Evolutionary conservation across 768 basidiomycete genomes (phyloP).

Genomic region (Myochromella boudieri): DNA sequence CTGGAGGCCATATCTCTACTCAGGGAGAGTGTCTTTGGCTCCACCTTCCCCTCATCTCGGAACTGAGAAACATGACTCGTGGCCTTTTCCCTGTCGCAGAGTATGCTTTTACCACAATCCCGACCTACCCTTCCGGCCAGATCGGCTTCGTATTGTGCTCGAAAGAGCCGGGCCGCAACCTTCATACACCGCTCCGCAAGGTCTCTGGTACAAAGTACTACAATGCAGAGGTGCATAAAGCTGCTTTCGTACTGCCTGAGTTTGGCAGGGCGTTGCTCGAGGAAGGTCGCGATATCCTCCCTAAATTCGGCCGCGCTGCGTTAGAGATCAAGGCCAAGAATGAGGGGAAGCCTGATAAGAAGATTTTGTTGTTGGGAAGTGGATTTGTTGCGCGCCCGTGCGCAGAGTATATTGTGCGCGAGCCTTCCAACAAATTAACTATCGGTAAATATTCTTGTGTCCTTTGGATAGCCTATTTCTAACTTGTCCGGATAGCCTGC

Average conservation of each 20-base stretch:
- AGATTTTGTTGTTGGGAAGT: slow-evolving; percentile 87
- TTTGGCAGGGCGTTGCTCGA: slow-evolving; percentile 78
- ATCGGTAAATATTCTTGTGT: slow-evolving; percentile 54
- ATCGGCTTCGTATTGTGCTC: slow-evolving; percentile 94
- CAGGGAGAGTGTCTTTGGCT: slow-evolving; percentile 97
- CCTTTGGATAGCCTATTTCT: not conserved
- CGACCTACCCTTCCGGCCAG: slow-evolving; percentile 97
- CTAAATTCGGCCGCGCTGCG: slow-evolving; percentile 70
- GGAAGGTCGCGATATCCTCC: slow-evolving; percentile 68
- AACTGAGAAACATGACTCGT: slow-evolving; percentile 67
- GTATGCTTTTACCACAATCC: slow-evolving; percentile 96
- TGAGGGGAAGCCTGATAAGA: slow-evolving; percentile 46
- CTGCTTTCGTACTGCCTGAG: slow-evolving; percentile 91
- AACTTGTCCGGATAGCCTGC: slow-evolving; percentile 55
- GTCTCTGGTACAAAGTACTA: slow-evolving; percentile 81
- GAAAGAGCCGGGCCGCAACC: slow-evolving; percentile 67
- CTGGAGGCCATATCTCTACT: slow-evolving; percentile 91
- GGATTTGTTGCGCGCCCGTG: slow-evolving; percentile 97
- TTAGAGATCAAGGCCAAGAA: slow-evolving; percentile 35
- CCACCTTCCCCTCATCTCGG: slow-evolving; percentile 83
- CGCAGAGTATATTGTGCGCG: slow-evolving; percentile 87
- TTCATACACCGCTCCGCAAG: slow-evolving; percentile 72
- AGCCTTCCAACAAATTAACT: slow-evolving; percentile 79
- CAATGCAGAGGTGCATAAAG: slow-evolving; percentile 74
- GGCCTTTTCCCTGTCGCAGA: slow-evolving; percentile 78